Evolutionary conservation across 2,329 filamentous ascomycete species (phyloP).

Genomic region (Ceratocystiopsis sp.): DNA sequence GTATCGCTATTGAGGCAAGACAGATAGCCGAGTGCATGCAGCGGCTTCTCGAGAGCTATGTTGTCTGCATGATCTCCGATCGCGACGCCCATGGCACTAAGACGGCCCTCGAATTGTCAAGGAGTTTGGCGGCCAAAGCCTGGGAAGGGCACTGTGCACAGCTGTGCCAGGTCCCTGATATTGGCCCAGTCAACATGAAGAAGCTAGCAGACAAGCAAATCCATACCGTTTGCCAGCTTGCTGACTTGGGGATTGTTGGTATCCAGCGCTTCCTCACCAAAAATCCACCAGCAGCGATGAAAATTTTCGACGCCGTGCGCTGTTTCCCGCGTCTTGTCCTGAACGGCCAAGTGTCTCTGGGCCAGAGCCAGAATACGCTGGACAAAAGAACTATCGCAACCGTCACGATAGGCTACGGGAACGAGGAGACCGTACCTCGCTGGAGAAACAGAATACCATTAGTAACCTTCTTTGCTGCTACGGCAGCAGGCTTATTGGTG

Average conservation of each 20-base stretch:
- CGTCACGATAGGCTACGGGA: slow-evolving; percentile 53
- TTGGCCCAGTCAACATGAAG: slow-evolving; percentile 59
- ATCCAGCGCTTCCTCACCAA: slow-evolving; percentile 65
- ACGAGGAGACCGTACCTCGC: slow-evolving; percentile 38
- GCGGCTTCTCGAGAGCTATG: slow-evolving; percentile 55
- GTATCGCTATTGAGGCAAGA: slow-evolving; percentile 43
- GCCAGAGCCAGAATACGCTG: not conserved
- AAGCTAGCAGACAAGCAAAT: slow-evolving; percentile 60
- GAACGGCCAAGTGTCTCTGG: slow-evolving; percentile 12
- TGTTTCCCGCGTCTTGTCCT: slow-evolving; percentile 48
- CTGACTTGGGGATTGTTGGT: slow-evolving; percentile 44
- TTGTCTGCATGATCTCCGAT: slow-evolving; percentile 48
- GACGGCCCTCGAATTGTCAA: slow-evolving; percentile 58
- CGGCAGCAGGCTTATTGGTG: slow-evolving; percentile 47
- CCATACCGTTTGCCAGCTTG: slow-evolving; percentile 52
- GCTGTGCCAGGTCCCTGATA: slow-evolving; percentile 63
- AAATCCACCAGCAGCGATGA: slow-evolving; percentile 68
- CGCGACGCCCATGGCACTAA: slow-evolving; percentile 48
- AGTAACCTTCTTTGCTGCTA: slow-evolving; percentile 59
- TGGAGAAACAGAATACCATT: slow-evolving; percentile 52
- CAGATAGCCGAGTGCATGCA: slow-evolving; percentile 50
- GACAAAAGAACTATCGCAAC: slow-evolving; percentile 18
- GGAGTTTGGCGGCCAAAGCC: slow-evolving; percentile 54
- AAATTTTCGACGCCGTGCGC: slow-evolving; percentile 44
- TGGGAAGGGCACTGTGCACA: slow-evolving; percentile 77